Evolutionary conservation across 116 monocot genomes (phyloP).

Genomic region (Zostera marina): DNA sequence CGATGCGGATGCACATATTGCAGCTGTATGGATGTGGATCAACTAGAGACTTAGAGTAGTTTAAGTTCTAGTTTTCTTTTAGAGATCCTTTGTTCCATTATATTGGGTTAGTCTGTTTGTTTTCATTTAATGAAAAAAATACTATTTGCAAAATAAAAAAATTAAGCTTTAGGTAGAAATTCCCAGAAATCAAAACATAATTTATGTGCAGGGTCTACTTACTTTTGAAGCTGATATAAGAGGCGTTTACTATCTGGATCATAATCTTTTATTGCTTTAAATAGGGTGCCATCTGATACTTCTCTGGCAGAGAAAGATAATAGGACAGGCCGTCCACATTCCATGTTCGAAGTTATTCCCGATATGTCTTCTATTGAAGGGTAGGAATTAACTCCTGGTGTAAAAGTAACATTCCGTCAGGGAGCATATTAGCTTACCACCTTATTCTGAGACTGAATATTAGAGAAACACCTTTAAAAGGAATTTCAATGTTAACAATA

Average conservation of each 20-base stretch:
- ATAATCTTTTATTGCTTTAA: conserved; percentile 85
- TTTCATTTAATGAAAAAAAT: too few relatives aligned
- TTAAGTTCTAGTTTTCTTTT: too few relatives aligned
- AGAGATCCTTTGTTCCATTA: too few relatives aligned
- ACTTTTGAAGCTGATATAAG: conserved; percentile 67
- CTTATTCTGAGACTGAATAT: not conserved
- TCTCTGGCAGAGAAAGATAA: conserved; percentile 81
- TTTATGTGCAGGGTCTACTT: conserved; percentile 7
- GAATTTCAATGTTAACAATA: conserved; percentile 77
- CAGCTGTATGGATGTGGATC: too few relatives aligned
- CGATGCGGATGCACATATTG: too few relatives aligned
- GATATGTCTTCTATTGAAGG: conserved; percentile 48
- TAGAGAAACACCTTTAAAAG: conserved; percentile 46
- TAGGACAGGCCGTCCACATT: conserved; percentile 57
- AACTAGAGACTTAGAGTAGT: too few relatives aligned
- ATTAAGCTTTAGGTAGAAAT: not conserved
- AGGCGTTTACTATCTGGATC: conserved; percentile 68
- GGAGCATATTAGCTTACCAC: not conserved
- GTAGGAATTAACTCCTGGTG: conserved; percentile 44
- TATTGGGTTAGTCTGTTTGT: too few relatives aligned
- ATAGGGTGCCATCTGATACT: conserved; percentile 85
- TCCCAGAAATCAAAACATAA: not conserved
- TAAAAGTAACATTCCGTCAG: not conserved
- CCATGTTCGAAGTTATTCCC: conserved; percentile 33
- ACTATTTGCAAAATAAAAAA: too few relatives aligned